These are phyloP conservation scores for Ambrosia trifida DNA, from an alignment of 129 eudicot genomes.

Conservation along the genomic window DNA sequence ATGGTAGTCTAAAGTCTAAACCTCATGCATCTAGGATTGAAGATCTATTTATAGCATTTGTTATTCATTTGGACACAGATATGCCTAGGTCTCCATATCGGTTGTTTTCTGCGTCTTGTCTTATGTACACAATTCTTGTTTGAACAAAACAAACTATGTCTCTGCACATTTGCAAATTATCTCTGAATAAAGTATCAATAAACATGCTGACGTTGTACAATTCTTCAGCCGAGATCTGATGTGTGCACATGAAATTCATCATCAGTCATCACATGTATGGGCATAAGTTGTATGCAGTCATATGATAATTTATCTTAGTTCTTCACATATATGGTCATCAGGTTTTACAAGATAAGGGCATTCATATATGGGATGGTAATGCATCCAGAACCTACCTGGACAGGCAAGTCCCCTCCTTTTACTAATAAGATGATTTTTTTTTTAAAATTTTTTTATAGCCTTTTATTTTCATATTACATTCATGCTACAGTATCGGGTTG, in stretches of 20 bases:
- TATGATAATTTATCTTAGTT: background rate
- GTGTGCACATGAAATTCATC: background rate
- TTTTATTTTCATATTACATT: slow-evolving; percentile 2
- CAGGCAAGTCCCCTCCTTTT: slow-evolving; percentile 50
- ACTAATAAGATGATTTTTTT: background rate
- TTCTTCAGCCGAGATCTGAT: slow-evolving; percentile 1
- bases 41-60: slow-evolving; percentile 14
- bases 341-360: slow-evolving; percentile 83
- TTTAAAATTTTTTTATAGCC: background rate
- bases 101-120: slow-evolving; percentile 7
- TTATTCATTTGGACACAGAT: slow-evolving; percentile 10
- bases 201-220: slow-evolving; percentile 7
- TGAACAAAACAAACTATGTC: background rate
- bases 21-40: background rate
- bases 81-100: background rate
- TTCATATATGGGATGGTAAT: slow-evolving; percentile 96
- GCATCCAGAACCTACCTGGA: slow-evolving; percentile 92
- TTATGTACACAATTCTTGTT: background rate
- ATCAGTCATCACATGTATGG: background rate
- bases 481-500: slow-evolving; percentile 67
- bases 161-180: slow-evolving; percentile 5
- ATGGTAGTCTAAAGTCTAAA: slow-evolving; percentile 12
- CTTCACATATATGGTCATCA: slow-evolving; percentile 22
- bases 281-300: background rate
- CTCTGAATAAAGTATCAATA: background rate